Conservation (phyloP, 1,284 basidiomycete species). For the Mycena citricolor region DNA sequence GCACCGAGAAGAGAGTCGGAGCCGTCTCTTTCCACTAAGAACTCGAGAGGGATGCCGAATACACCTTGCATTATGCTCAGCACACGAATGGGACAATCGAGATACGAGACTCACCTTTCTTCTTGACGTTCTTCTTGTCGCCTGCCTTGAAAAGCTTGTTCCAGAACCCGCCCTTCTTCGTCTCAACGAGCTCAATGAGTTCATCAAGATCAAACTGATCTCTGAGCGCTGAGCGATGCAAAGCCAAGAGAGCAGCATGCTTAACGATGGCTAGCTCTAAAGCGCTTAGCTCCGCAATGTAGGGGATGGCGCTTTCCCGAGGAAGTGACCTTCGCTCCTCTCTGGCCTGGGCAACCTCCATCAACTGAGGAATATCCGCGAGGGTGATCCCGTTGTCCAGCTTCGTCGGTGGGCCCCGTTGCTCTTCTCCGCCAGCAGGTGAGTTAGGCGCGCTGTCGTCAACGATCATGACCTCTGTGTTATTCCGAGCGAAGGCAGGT, state of each 20-base stretch:
- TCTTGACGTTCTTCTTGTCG: conserved; percentile 88
- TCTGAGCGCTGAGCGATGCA: conserved; percentile 76
- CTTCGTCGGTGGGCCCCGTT: conserved; percentile 34
- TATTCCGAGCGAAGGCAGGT: conserved; percentile 77
- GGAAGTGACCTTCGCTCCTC: conserved; percentile 82
- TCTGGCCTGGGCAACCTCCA: conserved; percentile 88
- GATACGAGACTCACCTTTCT: conserved; percentile 61
- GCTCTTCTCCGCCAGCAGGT: conserved; percentile 52
- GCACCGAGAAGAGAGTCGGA: conserved; percentile 92
- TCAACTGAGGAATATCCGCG: conserved; percentile 93
- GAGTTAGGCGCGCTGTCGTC: conserved; percentile 78
- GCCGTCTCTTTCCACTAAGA: conserved; percentile 93
- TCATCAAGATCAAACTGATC: conserved; percentile 91
- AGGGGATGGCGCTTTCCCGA: conserved; percentile 70
- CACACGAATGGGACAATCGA: conserved; percentile 5
- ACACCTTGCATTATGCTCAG: conserved; percentile 50
- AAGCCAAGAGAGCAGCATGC: conserved; percentile 83
- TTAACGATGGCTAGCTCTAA: conserved; percentile 91
- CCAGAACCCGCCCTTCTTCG: conserved; percentile 95
- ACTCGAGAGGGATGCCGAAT: conserved; percentile 91
- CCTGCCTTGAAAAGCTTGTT: conserved; percentile 89
- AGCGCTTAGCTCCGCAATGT: conserved; percentile 82
- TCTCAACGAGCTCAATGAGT: conserved; percentile 89
- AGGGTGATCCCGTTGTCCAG: conserved; percentile 87
- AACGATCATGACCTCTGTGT: conserved; percentile 87